phyloP scores from a whole-genome alignment of 1,284 basidiomycete genomes.

The Irpex lacteus region DNA sequence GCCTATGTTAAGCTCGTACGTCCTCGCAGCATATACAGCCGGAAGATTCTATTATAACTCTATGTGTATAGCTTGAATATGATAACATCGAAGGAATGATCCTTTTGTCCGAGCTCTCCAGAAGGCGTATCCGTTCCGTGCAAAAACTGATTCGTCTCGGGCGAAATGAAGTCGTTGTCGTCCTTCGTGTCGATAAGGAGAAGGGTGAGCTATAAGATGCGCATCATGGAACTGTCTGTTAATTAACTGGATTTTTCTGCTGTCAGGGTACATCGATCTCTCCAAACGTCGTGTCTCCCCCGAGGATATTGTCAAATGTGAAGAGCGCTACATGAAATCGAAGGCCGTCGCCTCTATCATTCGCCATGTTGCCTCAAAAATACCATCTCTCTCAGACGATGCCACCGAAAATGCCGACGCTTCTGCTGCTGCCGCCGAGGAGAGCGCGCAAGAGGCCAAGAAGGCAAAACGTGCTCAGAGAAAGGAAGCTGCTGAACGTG shows the following conservation, averaged over 20 bases:
- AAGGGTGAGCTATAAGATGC: conserved; percentile 68
- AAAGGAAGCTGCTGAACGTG: conserved; percentile 40
- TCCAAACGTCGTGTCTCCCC: conserved; percentile 99
- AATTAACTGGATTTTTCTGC: not conserved
- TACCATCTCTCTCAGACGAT: conserved; percentile 49
- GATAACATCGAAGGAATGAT: conserved; percentile 99
- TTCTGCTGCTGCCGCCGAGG: conserved; percentile 41
- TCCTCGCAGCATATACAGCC: conserved; percentile 16
- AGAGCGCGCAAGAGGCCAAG: conserved; percentile 42
- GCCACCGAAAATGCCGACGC: conserved; percentile 17
- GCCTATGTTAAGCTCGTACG: conserved; percentile 97
- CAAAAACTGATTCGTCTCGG: conserved; percentile 98
- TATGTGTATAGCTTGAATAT: conserved; percentile 80
- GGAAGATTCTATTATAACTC: not conserved
- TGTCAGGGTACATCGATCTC: conserved; percentile 93
- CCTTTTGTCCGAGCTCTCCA: conserved; percentile 92
- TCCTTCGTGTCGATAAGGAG: conserved; percentile 97
- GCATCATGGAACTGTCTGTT: not conserved
- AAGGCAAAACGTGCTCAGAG: conserved; percentile 42
- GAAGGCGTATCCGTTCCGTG: conserved; percentile 95
- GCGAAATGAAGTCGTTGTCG: conserved; percentile 98
- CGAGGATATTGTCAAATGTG: conserved; percentile 98
- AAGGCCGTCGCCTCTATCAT: conserved; percentile 94
- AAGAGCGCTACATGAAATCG: conserved; percentile 98
- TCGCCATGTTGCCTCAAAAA: conserved; percentile 89